Conservation (phyloP, 352 stramenopile species). For the Phytophthora lateralis region DNA sequence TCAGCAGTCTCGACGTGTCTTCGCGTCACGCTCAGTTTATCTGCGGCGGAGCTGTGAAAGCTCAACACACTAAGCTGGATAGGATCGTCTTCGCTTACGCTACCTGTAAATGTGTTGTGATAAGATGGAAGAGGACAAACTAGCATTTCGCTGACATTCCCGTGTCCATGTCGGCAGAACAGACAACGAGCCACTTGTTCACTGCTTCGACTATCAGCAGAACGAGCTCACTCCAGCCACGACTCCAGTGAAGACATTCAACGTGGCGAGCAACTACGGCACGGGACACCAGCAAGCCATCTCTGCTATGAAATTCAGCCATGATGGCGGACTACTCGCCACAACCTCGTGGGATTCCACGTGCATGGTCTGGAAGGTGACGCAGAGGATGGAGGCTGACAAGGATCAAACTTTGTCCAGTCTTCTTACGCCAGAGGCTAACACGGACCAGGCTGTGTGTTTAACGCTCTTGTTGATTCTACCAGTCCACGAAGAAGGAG, state of each 20-base stretch:
- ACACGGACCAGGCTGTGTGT: neutral
- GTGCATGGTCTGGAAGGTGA: constrained; percentile 59
- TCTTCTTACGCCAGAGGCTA: neutral
- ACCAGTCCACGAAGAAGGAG: constrained; percentile 47
- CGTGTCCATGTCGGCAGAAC: neutral
- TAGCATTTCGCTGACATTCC: neutral
- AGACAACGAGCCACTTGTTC: constrained; percentile 32
- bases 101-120: constrained; percentile 39
- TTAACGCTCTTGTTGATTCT: constrained; percentile 45
- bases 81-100: constrained; percentile 42
- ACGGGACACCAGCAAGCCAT: constrained; percentile 63
- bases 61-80: neutral
- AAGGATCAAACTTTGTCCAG: neutral
- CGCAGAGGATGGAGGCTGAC: neutral
- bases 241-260: neutral
- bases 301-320: constrained; percentile 46
- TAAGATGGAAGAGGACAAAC: neutral
- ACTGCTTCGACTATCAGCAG: constrained; percentile 17
- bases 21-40: constrained; percentile 29
- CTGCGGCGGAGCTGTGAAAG: constrained; percentile 30
- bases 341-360: constrained; percentile 68
- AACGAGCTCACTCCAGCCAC: constrained; percentile 9
- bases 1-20: constrained; percentile 40
- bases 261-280: constrained; percentile 26
- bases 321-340: constrained; percentile 38